Evolutionary conservation across 192 early-diverging fungal genomes (phyloP).

Genomic region (Coemansia sp.): DNA sequence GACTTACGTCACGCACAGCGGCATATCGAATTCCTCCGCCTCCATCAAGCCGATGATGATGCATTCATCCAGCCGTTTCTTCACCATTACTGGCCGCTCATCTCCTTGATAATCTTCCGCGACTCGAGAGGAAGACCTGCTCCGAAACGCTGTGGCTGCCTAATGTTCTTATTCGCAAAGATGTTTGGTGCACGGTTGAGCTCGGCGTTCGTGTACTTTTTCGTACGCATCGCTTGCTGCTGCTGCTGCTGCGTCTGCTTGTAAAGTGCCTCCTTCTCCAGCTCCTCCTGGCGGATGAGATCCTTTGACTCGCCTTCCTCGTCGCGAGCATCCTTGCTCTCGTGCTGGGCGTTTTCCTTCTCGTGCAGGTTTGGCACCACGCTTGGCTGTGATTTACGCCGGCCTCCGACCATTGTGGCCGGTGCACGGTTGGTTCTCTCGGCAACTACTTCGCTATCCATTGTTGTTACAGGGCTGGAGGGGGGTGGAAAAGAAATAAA

Average conservation of each 20-base stretch:
- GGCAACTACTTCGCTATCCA: slow-evolving; percentile 6
- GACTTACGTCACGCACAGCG: too few species aligned
- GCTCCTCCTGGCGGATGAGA: slow-evolving; percentile 29
- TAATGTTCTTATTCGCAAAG: slow-evolving; percentile 20
- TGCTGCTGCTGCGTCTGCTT: slow-evolving; percentile 29
- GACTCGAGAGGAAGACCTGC: slow-evolving; percentile 19
- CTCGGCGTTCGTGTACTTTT: slow-evolving; percentile 25
- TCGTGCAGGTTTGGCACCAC: slow-evolving; percentile 11
- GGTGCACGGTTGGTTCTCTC: slow-evolving; percentile 4
- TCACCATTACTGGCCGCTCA: slow-evolving; percentile 1
- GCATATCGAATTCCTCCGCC: too few species aligned
- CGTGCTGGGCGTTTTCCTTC: background rate
- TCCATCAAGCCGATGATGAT: too few species aligned
- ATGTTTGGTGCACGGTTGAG: slow-evolving; percentile 18
- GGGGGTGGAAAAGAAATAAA: too few species aligned
- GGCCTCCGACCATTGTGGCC: slow-evolving; percentile 32
- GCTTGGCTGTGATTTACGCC: slow-evolving; percentile 33
- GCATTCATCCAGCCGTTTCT: background rate
- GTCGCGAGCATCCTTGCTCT: slow-evolving; percentile 18
- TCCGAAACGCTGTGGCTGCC: slow-evolving; percentile 39
- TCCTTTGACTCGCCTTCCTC: slow-evolving; percentile 27
- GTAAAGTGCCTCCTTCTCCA: slow-evolving; percentile 25
- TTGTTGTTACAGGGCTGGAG: slow-evolving; percentile 1
- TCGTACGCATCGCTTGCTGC: slow-evolving; percentile 10
- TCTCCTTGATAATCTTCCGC: slow-evolving; percentile 36